Conservation (phyloP, 768 basidiomycete genomes). For the Neoboletus brunneissimus region DNA sequence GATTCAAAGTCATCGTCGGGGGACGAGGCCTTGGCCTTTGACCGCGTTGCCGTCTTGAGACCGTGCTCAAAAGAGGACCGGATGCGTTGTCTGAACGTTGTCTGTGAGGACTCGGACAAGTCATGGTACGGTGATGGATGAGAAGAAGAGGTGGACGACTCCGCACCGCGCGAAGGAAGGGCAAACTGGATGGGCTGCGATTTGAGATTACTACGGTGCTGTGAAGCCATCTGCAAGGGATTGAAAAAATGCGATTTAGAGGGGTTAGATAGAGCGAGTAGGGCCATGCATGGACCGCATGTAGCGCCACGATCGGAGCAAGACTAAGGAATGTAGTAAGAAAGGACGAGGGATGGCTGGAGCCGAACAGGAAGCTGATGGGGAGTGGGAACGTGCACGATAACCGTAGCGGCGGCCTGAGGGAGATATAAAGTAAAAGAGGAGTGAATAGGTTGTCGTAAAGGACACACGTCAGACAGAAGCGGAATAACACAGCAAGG, state of each 20-base stretch:
- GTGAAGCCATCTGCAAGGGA: constrained; percentile 48
- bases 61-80: constrained; percentile 68
- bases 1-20: constrained; percentile 44
- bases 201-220: constrained; percentile 36
- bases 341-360: constrained; percentile 11
- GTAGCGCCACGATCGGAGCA: constrained; percentile 24
- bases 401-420: constrained; percentile 7
- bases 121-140: constrained; percentile 27
- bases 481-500: constrained; percentile 10
- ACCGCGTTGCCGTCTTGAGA: constrained; percentile 60
- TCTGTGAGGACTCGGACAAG: constrained; percentile 42
- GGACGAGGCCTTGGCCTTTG: constrained; percentile 41
- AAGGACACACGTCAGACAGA: constrained; percentile 9
- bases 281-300: constrained; percentile 44
- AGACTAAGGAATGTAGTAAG: constrained; percentile 15
- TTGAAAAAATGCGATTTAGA: constrained; percentile 39
- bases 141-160: constrained; percentile 32
- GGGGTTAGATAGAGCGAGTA: constrained; percentile 39
- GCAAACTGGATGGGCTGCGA: constrained; percentile 33
- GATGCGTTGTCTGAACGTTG: constrained; percentile 56
- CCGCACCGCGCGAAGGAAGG: constrained; percentile 45
- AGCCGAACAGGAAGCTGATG: constrained; percentile 7
- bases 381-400: constrained; percentile 21
- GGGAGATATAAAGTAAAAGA: constrained; percentile 13
- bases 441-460: constrained; percentile 15